Conservation (phyloP, 2,329 filamentous ascomycete genomes). For the Periconia sp. region DNA sequence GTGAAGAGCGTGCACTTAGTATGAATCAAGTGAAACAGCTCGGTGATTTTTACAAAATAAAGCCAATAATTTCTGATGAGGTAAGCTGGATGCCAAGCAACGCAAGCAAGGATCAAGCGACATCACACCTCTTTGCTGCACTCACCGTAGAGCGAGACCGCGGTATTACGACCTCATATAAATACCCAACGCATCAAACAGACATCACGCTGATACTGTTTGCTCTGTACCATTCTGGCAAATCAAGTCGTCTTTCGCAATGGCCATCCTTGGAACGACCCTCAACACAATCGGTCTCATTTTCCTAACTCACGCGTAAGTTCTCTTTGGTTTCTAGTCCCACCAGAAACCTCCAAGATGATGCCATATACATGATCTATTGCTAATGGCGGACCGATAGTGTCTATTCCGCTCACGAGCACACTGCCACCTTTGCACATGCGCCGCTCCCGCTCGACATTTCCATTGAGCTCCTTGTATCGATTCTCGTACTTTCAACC, state of each 20-base stretch:
- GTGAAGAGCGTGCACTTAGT: too few relatives aligned
- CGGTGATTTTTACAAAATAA: too few relatives aligned
- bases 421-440: constrained; percentile 68
- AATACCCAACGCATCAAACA: too few relatives aligned
- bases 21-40: too few relatives aligned
- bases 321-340: neutral
- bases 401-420: constrained; percentile 95
- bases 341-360: too few relatives aligned
- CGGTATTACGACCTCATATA: too few relatives aligned
- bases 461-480: constrained; percentile 78
- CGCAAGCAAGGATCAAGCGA: too few relatives aligned
- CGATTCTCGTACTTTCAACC: constrained; percentile 76
- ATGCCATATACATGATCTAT: neutral
- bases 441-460: constrained; percentile 77
- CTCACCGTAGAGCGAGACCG: too few relatives aligned
- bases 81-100: too few relatives aligned
- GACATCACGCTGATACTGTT: too few relatives aligned
- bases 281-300: constrained; percentile 75
- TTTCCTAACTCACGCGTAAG: constrained; percentile 85
- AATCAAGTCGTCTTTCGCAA: constrained; percentile 37
- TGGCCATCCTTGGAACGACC: constrained; percentile 72
- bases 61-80: too few relatives aligned
- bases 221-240: neutral
- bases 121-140: too few relatives aligned
- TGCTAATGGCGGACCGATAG: constrained; percentile 49